Base-by-base conservation (phyloP, 495 filamentous ascomycete species). In the Podospora pseudopauciseta region DNA sequence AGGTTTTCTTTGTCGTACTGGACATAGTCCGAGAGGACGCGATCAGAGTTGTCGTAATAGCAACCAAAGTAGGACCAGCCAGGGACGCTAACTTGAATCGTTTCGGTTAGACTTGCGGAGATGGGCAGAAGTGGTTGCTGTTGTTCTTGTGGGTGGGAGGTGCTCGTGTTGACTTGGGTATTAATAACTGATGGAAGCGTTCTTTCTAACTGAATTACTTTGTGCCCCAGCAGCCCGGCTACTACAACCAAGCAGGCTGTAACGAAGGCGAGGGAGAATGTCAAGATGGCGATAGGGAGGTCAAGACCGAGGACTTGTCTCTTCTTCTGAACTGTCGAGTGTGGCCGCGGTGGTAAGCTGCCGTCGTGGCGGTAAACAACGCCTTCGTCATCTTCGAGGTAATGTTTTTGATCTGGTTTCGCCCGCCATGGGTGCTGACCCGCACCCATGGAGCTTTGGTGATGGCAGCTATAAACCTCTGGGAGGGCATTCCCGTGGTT, bases 381-480 rank as follows among this genome's bases (percentile, higher is more conserved):
- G 28, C 18, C n/a, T 18, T 28, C 30, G 9, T 63, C 27, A n/a
- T 63, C 61, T 27, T 28, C 60, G 18, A 32, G 23, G 26, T 61
- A 49, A 5, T 63, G 27, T 11, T n/a, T 34, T 32, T 30, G 59
- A 30, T 28, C 61, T 13, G 18, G 55, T 23, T 58, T 58, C 23
- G 15, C 30, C 18, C 61, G 15, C 61, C 61, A 63, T 63, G 61
- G 61, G 20, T 63, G 61, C 20, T 63, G 61, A 30, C 30, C 19
- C 3, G 19, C 26, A 18, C 61, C 61, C n/a, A 63, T 63, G 3
- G n/a, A 58, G 39, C 39, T 58, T n/a, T 63, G 61, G 27, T 62
- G 60, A 18, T 63, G 61, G 20, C 61, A 63, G 28, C 34, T 28
- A 44, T 32, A 63, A 13, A 63, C 61, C 30, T 63, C 61, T n/a